Evolutionary conservation across 345 rosid species (phyloP), one percentile per base, ranked within the genome.

Genomic region (Syzygium oleosum): DNA sequence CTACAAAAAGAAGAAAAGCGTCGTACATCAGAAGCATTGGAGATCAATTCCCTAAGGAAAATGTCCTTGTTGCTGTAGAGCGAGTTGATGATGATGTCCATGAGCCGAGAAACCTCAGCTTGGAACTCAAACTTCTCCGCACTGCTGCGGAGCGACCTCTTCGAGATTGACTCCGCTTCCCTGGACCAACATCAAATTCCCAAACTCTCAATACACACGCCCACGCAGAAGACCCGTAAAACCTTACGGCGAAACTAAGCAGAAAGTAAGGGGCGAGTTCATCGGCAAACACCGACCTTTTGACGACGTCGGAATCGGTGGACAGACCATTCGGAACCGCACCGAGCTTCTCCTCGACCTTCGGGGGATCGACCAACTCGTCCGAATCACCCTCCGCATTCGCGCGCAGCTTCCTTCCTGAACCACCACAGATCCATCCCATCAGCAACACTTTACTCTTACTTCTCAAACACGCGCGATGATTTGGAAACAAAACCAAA

Each of bases 121-220:
- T 98, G 99, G 93, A 98, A 98, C 93, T 96, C 95, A 90, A 95
- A 98, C 91, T 96, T 98, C 95, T 96, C 97, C 90, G 97, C 99
- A 90, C 86, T 93, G 87, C 87, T 89, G 22, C 99, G 99, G 86
- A 98, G 96, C 5, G 98, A 89, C 89, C 93, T 96, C 93, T 91
- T 94, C 51, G 99, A 97, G 88, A 98, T 98, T 84, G 99, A 98
- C 90, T 96, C 99, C 58, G 97, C 88, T 89, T 98, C 99, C 92
- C 99, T 98, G 86, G 43, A 90, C 89, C 56, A 55, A 4, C 7
- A 87, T 61, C 78, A 53, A 38, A 43, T 17, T 25, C 31, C 25
- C 63, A 56, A 59, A 46, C 43, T 23, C 84, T 89, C 46, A 34
- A 25, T 5, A 87, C 85, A 13, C n/a, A 43, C 65, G 65, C 16